A percentile compares a stretch with the other conserved stretches of the same genome.
These are phyloP conservation scores for Macadamia integrifolia DNA, from an alignment of 164 flowering plant genomes.

Conservation along the genomic window DNA sequence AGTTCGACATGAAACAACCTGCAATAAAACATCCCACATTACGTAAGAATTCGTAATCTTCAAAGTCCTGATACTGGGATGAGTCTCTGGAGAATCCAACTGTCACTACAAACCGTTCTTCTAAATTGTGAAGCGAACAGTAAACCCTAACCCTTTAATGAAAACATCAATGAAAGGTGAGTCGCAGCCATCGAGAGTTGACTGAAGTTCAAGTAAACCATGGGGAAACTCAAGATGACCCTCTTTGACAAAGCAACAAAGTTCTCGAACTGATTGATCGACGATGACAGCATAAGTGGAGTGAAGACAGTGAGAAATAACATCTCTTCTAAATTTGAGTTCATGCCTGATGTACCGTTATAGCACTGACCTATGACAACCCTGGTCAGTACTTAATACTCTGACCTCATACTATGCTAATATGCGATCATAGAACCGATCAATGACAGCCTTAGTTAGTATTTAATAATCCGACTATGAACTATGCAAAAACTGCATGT, in stretches of 20 bases:
- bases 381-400: no score
- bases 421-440: no score
- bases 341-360: slow-evolving; percentile 3
- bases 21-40: slow-evolving; percentile 10
- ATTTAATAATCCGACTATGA: no score
- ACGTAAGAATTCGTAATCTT: slow-evolving; percentile 1
- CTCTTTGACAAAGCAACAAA: slow-evolving; percentile 67
- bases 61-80: slow-evolving; percentile 75
- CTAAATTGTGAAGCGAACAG: slow-evolving; percentile 46
- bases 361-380: no score
- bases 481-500: no score
- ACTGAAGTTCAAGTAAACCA: slow-evolving; percentile 72
- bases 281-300: slow-evolving; percentile 54
- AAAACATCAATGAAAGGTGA: slow-evolving; percentile 43
- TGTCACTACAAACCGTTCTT: slow-evolving; percentile 23
- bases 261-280: slow-evolving; percentile 21
- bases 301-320: slow-evolving; percentile 55
- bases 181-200: slow-evolving; percentile 63
- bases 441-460: no score
- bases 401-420: no score
- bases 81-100: slow-evolving; percentile 35
- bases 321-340: slow-evolving; percentile 44
- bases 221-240: slow-evolving; percentile 33
- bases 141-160: slow-evolving; percentile 64
- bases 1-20: slow-evolving; percentile 50